Evolutionary conservation across 139 green algal species (phyloP).

Genomic region (Chlamydomonas sp.): DNA sequence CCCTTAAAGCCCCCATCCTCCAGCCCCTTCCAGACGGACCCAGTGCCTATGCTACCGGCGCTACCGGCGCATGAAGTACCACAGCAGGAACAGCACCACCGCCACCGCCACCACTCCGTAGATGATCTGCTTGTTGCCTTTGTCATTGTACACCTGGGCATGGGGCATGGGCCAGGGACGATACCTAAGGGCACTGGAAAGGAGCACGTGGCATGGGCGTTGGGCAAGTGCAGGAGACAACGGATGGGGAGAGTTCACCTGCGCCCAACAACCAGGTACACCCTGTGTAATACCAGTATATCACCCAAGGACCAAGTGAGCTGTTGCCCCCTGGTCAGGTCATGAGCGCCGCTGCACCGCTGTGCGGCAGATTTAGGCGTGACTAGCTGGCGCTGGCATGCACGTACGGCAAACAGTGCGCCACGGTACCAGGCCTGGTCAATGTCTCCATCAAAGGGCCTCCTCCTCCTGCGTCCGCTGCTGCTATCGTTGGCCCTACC

Average conservation of each 20-base stretch:
- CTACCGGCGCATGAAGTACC: constrained; percentile 52
- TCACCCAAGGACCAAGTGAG: no score
- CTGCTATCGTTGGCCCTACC: background rate
- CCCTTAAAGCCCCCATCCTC: no score
- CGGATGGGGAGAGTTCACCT: no score
- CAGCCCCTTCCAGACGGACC: background rate
- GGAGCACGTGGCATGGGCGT: no score
- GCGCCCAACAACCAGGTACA: no score
- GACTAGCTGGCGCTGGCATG: background rate
- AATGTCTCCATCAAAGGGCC: background rate
- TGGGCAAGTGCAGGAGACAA: no score
- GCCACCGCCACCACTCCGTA: constrained; percentile 43
- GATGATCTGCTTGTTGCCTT: constrained; percentile 57
- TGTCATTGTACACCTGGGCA: constrained; percentile 62
- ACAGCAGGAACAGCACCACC: constrained; percentile 66
- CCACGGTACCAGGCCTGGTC: no score
- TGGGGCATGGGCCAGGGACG: background rate
- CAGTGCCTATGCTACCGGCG: background rate
- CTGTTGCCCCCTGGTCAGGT: no score
- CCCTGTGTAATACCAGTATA: no score
- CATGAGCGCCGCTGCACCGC: background rate
- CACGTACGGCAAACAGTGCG: no score
- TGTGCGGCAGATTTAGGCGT: background rate
- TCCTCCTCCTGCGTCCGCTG: background rate
- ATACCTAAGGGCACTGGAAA: no score